phyloP scores from a whole-genome alignment of 2,329 filamentous ascomycete species.

The Pseudogymnoascus sp. region DNA sequence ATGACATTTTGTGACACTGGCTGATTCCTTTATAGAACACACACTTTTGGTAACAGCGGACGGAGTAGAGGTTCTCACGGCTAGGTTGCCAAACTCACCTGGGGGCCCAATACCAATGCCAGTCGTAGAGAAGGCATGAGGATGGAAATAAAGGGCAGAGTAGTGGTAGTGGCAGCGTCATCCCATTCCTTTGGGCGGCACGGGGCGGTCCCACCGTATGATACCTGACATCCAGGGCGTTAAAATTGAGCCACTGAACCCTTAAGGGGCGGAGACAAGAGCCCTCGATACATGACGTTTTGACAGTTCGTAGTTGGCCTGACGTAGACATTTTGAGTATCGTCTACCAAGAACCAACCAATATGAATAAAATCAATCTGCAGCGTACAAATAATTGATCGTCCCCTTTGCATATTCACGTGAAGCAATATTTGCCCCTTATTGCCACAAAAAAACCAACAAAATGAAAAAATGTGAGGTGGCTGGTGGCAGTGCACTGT shows the following conservation, averaged over 20 bases:
- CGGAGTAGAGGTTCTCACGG: constrained; percentile 74
- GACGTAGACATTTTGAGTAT: not conserved
- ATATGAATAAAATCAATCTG: not conserved
- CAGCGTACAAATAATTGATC: not conserved
- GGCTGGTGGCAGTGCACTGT: not conserved
- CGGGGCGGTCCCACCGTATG: not conserved
- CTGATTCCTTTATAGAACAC: constrained; percentile 50
- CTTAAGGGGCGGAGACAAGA: not conserved
- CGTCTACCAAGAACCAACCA: not conserved
- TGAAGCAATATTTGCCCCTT: not conserved
- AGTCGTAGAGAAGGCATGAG: constrained; percentile 16
- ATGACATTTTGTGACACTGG: not conserved
- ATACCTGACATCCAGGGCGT: not conserved
- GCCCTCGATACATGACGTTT: not conserved
- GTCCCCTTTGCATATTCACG: not conserved
- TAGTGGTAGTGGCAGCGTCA: not conserved
- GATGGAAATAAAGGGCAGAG: constrained; percentile 17
- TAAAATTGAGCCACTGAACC: constrained; percentile 1
- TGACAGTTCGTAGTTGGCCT: not conserved
- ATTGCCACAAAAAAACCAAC: not conserved
- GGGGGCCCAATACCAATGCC: constrained; percentile 63
- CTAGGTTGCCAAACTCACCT: constrained; percentile 53
- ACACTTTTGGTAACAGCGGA: constrained; percentile 76
- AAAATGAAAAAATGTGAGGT: not conserved
- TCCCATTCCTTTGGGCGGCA: not conserved